phyloP scores from a whole-genome alignment of 495 filamentous ascomycete genomes.

The Emericellopsis terricola region DNA sequence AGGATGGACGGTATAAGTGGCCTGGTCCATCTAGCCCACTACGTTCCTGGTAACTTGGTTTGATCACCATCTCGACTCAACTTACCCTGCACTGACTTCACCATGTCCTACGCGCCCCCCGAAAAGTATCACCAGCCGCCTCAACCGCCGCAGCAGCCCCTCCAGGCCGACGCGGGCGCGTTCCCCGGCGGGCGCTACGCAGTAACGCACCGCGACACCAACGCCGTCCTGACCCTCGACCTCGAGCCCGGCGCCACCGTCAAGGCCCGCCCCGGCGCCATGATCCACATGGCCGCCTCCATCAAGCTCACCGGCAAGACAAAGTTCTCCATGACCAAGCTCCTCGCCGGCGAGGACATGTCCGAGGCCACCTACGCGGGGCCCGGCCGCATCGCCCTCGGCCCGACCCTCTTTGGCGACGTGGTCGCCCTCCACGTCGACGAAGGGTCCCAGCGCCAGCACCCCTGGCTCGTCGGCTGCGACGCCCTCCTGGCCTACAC shows the following conservation, averaged over 20 bases:
- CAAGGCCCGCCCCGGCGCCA: slow-evolving; percentile 49
- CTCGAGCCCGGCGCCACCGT: slow-evolving; percentile 66
- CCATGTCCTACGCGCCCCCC: too few relatives aligned
- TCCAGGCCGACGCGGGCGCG: slow-evolving; percentile 50
- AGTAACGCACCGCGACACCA: slow-evolving; percentile 71
- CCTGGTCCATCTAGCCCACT: too few relatives aligned
- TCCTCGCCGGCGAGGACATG: slow-evolving; percentile 52
- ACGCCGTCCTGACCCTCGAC: slow-evolving; percentile 64
- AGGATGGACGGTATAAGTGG: too few relatives aligned
- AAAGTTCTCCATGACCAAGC: slow-evolving; percentile 58
- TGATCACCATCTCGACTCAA: too few relatives aligned
- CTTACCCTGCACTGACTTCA: too few relatives aligned
- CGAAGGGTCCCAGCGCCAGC: slow-evolving; percentile 36
- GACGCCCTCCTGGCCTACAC: slow-evolving; percentile 57
- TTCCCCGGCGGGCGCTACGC: slow-evolving; percentile 80
- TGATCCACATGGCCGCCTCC: slow-evolving; percentile 75
- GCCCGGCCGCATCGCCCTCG: slow-evolving; percentile 64
- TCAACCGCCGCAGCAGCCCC: neutral
- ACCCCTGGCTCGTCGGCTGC: slow-evolving; percentile 56
- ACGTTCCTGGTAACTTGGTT: too few relatives aligned
- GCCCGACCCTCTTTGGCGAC: slow-evolving; percentile 55
- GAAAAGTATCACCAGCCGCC: neutral
- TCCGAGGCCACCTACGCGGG: slow-evolving; percentile 58
- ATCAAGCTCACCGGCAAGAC: slow-evolving; percentile 56
- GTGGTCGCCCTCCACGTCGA: slow-evolving; percentile 51